Conservation (phyloP, 2,329 filamentous ascomycete species). For the Diaporthe longicolla region DNA sequence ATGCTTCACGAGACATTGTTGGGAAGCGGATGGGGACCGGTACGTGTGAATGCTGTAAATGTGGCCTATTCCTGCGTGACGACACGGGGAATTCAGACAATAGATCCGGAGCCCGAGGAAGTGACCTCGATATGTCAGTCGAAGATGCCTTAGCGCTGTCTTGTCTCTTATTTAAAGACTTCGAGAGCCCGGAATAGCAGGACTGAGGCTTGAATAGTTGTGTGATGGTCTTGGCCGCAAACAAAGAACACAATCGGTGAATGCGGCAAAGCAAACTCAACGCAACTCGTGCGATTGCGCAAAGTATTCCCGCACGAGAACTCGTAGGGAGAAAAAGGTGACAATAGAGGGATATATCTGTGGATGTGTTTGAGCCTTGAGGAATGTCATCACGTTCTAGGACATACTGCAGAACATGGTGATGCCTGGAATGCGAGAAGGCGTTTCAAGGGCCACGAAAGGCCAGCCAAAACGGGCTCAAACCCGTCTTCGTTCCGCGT, state of each 20-base stretch:
- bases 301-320: not conserved
- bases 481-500: not conserved
- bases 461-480: not conserved
- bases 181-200: not conserved
- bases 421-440: not conserved
- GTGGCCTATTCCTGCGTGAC: not conserved
- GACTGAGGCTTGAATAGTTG: not conserved
- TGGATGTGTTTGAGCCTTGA: not conserved
- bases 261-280: not conserved
- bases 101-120: not conserved
- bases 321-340: no score
- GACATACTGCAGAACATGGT: not conserved
- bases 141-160: no score
- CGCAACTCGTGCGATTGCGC: not conserved
- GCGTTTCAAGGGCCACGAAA: not conserved
- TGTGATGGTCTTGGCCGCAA: not conserved
- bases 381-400: not conserved
- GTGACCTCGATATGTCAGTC: not conserved
- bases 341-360: not conserved
- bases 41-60: not conserved
- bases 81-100: not conserved
- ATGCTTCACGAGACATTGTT: constrained; percentile 22
- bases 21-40: not conserved
- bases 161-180: not conserved
- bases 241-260: not conserved